Evolutionary conservation across 129 eudicot species (phyloP).

Genomic region (Glebionis coronaria): DNA sequence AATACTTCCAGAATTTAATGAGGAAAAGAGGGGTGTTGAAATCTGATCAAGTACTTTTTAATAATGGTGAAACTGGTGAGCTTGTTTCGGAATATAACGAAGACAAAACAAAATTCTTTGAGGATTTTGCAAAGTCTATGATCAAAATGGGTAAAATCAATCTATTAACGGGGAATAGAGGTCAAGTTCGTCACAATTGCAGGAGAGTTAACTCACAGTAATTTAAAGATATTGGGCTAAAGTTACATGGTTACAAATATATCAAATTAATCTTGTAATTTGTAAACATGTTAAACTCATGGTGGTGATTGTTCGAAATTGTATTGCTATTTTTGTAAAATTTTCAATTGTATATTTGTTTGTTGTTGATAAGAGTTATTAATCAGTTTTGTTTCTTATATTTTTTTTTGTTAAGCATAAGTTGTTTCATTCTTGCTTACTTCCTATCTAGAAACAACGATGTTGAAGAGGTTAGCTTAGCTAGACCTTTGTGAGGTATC

Average conservation of each 20-base stretch:
- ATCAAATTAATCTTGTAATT: too few species aligned
- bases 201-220: not conserved
- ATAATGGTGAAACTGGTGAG: constrained; percentile 26
- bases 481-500: too few species aligned
- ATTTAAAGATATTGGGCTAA: not conserved
- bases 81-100: constrained; percentile 28
- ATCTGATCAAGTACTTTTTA: too few species aligned
- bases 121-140: constrained; percentile 38
- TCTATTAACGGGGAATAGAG: constrained; percentile 28
- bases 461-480: not conserved
- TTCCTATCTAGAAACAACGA: not conserved
- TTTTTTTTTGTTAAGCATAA: too few species aligned
- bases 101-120: constrained; percentile 2
- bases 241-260: not conserved
- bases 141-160: constrained; percentile 35
- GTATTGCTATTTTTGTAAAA: too few species aligned
- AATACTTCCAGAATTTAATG: too few species aligned
- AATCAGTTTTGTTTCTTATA: too few species aligned
- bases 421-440: not conserved
- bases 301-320: too few species aligned
- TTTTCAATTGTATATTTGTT: too few species aligned
- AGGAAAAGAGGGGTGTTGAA: too few species aligned
- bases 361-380: too few species aligned
- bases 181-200: constrained; percentile 19
- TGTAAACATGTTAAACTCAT: too few species aligned